Percentiles rank a stretch among this genome's conserved stretches.
These are phyloP conservation scores for Cryphonectria japonica DNA, from an alignment of 2,329 filamentous ascomycete species.

Conservation along the genomic window DNA sequence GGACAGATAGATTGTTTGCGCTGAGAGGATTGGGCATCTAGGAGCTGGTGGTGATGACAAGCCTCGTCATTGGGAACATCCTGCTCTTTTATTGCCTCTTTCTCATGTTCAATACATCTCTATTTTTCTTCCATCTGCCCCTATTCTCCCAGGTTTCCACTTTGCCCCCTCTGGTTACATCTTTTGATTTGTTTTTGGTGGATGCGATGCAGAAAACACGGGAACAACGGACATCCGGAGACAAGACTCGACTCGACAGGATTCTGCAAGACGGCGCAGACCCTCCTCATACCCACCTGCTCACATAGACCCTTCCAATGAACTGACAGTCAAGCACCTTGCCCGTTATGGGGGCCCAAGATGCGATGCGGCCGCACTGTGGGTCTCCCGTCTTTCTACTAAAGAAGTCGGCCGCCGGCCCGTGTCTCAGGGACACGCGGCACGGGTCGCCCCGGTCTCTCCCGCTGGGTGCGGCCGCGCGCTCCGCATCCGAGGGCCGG, in stretches of 20 bases:
- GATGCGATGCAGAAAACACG: not conserved
- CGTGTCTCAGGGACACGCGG: not conserved
- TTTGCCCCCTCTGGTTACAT: not conserved
- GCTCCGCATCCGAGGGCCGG: conserved; percentile 10
- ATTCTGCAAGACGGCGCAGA: not conserved
- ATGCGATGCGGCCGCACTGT: not conserved
- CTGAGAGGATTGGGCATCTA: too few relatives aligned
- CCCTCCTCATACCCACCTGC: too few relatives aligned
- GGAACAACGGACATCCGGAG: not conserved
- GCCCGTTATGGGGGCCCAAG: too few relatives aligned
- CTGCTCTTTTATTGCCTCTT: not conserved
- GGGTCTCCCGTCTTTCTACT: not conserved
- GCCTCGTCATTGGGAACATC: not conserved
- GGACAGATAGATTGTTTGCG: too few relatives aligned
- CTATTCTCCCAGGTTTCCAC: too few relatives aligned
- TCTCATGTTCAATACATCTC: not conserved
- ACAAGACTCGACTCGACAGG: not conserved
- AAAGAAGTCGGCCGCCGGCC: not conserved
- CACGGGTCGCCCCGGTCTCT: not conserved
- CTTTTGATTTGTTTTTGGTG: not conserved
- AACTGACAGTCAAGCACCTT: too few relatives aligned
- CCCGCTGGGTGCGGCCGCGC: conserved; percentile 19
- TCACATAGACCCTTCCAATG: not conserved
- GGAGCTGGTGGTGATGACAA: not conserved
- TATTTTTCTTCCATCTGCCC: not conserved